Conservation (phyloP, 768 basidiomycete genomes). For the Dioszegia aurantiaca region DNA sequence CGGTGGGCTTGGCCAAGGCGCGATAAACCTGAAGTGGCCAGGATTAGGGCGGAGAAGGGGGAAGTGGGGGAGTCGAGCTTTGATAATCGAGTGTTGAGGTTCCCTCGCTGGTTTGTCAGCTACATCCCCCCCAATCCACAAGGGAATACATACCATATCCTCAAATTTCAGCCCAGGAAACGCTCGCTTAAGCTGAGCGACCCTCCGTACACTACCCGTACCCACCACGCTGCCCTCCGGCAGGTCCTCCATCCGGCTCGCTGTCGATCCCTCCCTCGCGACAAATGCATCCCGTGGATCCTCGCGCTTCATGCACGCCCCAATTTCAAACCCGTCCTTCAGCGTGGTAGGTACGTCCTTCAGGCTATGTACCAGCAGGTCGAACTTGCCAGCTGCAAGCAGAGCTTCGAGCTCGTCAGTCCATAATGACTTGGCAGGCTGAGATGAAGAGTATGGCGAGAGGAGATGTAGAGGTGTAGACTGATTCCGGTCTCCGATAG, state of each 20-base stretch:
- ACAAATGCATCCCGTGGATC: slow-evolving; percentile 86
- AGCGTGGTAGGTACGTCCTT: slow-evolving; percentile 92
- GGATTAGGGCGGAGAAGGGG: slow-evolving; percentile 80
- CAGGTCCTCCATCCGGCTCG: slow-evolving; percentile 73
- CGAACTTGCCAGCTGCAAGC: slow-evolving; percentile 67
- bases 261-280: slow-evolving; percentile 68
- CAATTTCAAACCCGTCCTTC: slow-evolving; percentile 78
- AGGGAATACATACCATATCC: slow-evolving; percentile 73
- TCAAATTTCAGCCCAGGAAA: slow-evolving; percentile 75
- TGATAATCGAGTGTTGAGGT: slow-evolving; percentile 80
- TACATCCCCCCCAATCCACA: background rate
- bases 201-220: slow-evolving; percentile 86
- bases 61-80: slow-evolving; percentile 84
- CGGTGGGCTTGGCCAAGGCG: slow-evolving; percentile 67
- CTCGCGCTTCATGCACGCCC: slow-evolving; percentile 79
- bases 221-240: slow-evolving; percentile 89
- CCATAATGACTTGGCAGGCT: slow-evolving; percentile 65
- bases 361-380: slow-evolving; percentile 86
- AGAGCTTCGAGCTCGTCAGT: slow-evolving; percentile 92
- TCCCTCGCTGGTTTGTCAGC: slow-evolving; percentile 64
- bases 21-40: slow-evolving; percentile 87
- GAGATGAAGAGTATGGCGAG: slow-evolving; percentile 55
- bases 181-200: slow-evolving; percentile 79
- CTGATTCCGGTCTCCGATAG: slow-evolving; percentile 83
- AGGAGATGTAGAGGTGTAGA: slow-evolving; percentile 78